Conservation (phyloP, 2,329 filamentous ascomycete genomes). For the Sphaerulina vaccinii region DNA sequence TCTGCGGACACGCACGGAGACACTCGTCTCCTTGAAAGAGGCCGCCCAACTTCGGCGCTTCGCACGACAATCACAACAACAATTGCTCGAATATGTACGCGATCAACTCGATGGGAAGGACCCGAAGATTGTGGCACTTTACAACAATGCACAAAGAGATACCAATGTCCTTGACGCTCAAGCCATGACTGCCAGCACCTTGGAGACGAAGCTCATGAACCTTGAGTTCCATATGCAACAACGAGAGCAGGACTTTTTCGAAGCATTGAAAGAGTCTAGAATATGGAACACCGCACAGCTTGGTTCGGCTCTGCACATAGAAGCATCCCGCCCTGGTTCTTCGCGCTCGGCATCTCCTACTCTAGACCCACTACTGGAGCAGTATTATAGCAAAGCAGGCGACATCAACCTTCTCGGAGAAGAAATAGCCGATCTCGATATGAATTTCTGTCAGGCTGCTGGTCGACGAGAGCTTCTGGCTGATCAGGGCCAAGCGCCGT, state of each 20-base stretch:
- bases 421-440: background rate
- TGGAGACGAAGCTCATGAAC: background rate
- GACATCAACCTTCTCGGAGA: constrained; percentile 2
- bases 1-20: background rate
- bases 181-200: background rate
- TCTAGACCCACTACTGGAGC: constrained; percentile 2
- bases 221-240: background rate
- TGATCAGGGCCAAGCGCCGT: background rate
- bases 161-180: background rate
- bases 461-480: background rate
- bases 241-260: background rate
- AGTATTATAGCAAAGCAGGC: constrained; percentile 8
- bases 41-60: background rate
- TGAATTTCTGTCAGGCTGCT: constrained; percentile 1
- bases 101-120: background rate
- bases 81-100: background rate
- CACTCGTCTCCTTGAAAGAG: background rate
- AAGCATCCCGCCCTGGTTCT: background rate
- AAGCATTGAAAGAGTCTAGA: too few relatives aligned
- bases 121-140: background rate
- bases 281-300: too few relatives aligned
- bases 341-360: background rate
- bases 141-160: background rate
- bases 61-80: background rate
- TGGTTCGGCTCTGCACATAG: background rate